Conservation (phyloP, 2,329 filamentous ascomycete species). For the Ilyonectria destructans region DNA sequence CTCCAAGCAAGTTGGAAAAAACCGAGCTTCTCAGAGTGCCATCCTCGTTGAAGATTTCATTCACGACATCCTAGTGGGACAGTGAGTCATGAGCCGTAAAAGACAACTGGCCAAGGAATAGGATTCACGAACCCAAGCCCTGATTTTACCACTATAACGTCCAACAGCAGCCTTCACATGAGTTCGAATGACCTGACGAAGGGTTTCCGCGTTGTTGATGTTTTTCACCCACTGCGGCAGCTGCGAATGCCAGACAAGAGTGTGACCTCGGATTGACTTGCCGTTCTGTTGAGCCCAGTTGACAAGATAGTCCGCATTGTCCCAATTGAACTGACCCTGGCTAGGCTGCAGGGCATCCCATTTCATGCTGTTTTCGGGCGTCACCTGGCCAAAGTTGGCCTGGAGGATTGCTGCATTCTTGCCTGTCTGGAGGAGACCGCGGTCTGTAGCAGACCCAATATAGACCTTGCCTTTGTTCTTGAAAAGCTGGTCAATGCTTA, state of each 20-base stretch:
- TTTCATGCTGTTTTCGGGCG: constrained; percentile 81
- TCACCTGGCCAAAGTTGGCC: constrained; percentile 76
- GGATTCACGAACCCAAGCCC: constrained; percentile 62
- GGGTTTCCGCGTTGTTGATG: constrained; percentile 68
- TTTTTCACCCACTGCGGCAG: constrained; percentile 73
- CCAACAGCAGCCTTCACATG: constrained; percentile 73
- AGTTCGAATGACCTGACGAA: constrained; percentile 69
- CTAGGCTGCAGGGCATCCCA: constrained; percentile 72
- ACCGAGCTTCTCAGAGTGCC: constrained; percentile 73
- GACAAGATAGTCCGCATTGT: constrained; percentile 73
- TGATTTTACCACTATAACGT: constrained; percentile 77
- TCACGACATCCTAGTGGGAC: constrained; percentile 68
- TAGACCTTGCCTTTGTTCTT: constrained; percentile 75
- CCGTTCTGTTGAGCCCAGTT: constrained; percentile 71
- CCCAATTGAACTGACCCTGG: constrained; percentile 70
- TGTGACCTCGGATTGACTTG: constrained; percentile 77
- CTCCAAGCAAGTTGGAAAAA: constrained; percentile 79
- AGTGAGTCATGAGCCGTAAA: too few species aligned
- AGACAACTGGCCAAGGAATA: too few species aligned
- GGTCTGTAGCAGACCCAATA: constrained; percentile 73
- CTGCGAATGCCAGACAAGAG: constrained; percentile 76
- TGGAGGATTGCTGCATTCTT: constrained; percentile 70
- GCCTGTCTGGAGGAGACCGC: constrained; percentile 64
- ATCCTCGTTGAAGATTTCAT: constrained; percentile 77
- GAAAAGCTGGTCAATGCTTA: constrained; percentile 9